A percentile compares a stretch with the other conserved stretches of the same genome.
Conservation (phyloP, 352 stramenopile species). For the Heterotrichella gracilis region DNA sequence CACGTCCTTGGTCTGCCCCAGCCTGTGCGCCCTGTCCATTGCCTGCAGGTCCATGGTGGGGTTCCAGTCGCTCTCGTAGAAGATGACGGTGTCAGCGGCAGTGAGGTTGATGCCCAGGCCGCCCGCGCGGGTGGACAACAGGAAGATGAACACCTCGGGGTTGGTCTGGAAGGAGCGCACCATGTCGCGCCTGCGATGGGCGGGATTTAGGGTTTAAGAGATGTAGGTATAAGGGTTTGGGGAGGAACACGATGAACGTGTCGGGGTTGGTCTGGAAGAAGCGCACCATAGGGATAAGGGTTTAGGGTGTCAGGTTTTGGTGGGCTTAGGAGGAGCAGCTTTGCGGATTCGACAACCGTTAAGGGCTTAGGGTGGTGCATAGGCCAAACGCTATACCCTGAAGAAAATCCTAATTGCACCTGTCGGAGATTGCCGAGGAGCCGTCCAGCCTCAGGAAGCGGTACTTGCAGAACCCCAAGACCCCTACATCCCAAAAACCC, state of each 20-base stretch:
- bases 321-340: no score
- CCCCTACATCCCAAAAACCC: no score
- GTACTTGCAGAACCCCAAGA: slow-evolving; percentile 51
- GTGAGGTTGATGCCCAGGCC: slow-evolving; percentile 91
- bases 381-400: no score
- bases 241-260: slow-evolving; percentile 95
- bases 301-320: no score
- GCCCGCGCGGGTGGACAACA: slow-evolving; percentile 74
- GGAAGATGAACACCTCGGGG: slow-evolving; percentile 76
- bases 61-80: slow-evolving; percentile 67
- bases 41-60: slow-evolving; percentile 56
- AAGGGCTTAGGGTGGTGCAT: no score
- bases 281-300: no score
- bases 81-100: slow-evolving; percentile 61
- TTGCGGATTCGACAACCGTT: no score
- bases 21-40: slow-evolving; percentile 77
- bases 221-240: no score
- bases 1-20: slow-evolving; percentile 84
- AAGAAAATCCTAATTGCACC: no score
- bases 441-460: slow-evolving; percentile 88
- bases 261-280: slow-evolving; percentile 72
- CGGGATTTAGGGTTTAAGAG: no score
- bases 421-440: slow-evolving; percentile 43
- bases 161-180: slow-evolving; percentile 96
- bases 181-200: no score